Base-by-base conservation (phyloP, 177 flowering plant species). In the Vitis hybrid region DNA sequence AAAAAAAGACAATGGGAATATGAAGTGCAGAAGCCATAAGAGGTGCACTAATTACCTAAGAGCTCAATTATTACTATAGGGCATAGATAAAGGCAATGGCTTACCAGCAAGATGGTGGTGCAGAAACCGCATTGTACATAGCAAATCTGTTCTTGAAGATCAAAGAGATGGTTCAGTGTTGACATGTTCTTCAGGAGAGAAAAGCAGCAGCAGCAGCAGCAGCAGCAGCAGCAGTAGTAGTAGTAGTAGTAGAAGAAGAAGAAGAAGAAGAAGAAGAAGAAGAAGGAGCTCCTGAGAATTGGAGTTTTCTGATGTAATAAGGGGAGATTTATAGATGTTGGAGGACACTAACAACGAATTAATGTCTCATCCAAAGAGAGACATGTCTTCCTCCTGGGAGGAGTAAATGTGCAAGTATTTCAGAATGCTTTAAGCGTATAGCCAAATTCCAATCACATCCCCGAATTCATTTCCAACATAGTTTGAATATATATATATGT, bases 101-200 rank as follows among this genome's bases (percentile, higher is more conserved):
- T 62, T 81, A 93, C 99, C 86, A 91, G 83, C 51, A 94, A 76
- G 67, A 90, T 84, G 63, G 93, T 94, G 73, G 80, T 79, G 84
- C 99, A 94, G 75, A 80, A 84, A 54, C 93, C 90, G 79, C 99
- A 94, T 71, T 90, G 93, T 1, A 93, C 97, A 71, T 94, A 93
- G 85, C 98, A 94, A 66, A 93, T 82, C 75, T 93, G 90, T 20
- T 87, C 96, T 60, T 89, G 80, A 54, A 83, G 81, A 73, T 88
- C 88, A 76, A 88, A 80, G 15, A 85, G 73, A 65, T 82, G 85
- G 68, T 87, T 84, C 63, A 84, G 72, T 58, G 90, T 50, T 57
- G 93, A 80, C 98, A 90, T 90, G 6, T 39, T 70, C 13, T 52
- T 7, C 45, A 26, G 45, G 45, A 39, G 9, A 7, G 45, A 39